Evolutionary conservation across 164 flowering plant species (phyloP).

Genomic region (Taxillus chinensis): DNA sequence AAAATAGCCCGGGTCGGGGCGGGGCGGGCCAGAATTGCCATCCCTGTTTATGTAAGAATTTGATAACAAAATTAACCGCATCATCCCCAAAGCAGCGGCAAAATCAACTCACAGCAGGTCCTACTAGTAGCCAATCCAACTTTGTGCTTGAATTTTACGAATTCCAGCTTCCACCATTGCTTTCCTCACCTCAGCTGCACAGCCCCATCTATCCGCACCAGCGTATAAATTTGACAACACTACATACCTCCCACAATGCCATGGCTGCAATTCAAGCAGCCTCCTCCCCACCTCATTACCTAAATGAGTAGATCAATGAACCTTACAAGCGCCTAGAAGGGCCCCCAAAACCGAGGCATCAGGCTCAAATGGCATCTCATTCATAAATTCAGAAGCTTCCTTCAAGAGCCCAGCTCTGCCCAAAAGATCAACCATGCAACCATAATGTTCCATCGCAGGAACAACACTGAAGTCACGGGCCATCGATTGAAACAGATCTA

Average conservation of each 20-base stretch:
- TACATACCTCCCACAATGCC: conserved; percentile 56
- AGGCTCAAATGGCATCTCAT: conserved; percentile 61
- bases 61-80: neutral
- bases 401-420: conserved; percentile 64
- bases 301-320: conserved; percentile 50
- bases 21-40: no score
- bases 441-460: conserved; percentile 73
- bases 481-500: conserved; percentile 47
- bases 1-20: no score
- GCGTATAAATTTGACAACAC: conserved; percentile 53
- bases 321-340: conserved; percentile 65
- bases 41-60: no score
- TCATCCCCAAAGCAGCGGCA: neutral
- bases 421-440: conserved; percentile 70
- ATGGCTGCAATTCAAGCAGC: conserved; percentile 49
- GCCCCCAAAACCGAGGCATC: conserved; percentile 74
- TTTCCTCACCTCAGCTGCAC: conserved; percentile 47
- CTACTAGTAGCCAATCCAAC: conserved; percentile 19
- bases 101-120: neutral
- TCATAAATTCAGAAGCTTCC: conserved; percentile 43
- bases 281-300: conserved; percentile 41
- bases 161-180: conserved; percentile 45
- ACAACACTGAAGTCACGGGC: conserved; percentile 21
- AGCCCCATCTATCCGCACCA: conserved; percentile 43
- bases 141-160: conserved; percentile 41